Base-by-base conservation (phyloP, 345 rosid species). In the Cardamine occulta region DNA sequence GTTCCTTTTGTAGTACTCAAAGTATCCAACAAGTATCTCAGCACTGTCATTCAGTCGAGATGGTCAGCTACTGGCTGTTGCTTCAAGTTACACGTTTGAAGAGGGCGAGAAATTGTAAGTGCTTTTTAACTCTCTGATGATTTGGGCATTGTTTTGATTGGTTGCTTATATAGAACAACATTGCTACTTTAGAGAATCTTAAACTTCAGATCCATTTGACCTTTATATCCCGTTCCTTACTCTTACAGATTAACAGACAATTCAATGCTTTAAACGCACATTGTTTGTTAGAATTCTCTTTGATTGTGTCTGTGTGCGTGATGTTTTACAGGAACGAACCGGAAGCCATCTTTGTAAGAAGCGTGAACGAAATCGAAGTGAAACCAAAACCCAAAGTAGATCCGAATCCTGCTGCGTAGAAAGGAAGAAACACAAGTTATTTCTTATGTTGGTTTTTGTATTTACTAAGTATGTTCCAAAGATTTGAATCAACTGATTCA, bases 41-140 rank as follows among this genome's bases (percentile, higher is more conserved):
- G 99, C 99, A 17, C 84, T 93, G 23, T 93, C 98, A 51, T 96
- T 96, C 81, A 96, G 98, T 77, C 84, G 96, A 82, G 99, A 96
- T 76, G 99, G 99, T 17, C 91, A 89, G 21, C 87, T 91, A 15
- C 81, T 93, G 78, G 99, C 97, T 75, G 99, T 96, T 64, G 99
- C 97, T 17, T 96, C 99, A 32, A 93, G 98, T 77, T 96, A 96
- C 77, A 96, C 98, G 5, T 96, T 73, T 47, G 99, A 96, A 87
- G 99, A 96, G 83, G 98, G 98, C 3, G 96, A 91, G 48, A 96
- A 92, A 74, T 84, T 87, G 99, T 96, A 87, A 77, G 92, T 59
- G 23, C 42, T 21, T 60, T 34, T 67, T 26, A 39, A 39, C 31
- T 24, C 69, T 12, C 31, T 8, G 51, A 66, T 35, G n/a, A 17